Conservation (phyloP, 768 basidiomycete genomes). For the Naganishia kalamii region DNA sequence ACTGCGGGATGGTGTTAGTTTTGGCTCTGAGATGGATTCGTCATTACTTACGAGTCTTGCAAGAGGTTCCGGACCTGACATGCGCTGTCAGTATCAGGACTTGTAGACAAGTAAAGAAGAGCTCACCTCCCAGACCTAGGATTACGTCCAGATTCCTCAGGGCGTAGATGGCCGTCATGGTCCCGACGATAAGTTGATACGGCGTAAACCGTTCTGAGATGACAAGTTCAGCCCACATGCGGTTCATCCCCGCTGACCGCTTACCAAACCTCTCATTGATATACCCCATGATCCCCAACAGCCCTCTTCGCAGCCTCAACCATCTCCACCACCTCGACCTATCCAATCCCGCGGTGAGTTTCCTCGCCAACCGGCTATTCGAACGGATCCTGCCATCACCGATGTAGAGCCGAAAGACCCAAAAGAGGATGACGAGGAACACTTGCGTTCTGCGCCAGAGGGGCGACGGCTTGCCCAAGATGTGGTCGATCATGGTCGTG, state of each 20-base stretch:
- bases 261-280: conserved; percentile 39
- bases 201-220: conserved; percentile 72
- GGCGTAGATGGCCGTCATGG: conserved; percentile 77
- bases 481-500: conserved; percentile 80
- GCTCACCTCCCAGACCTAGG: conserved; percentile 69
- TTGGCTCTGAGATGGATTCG: not conserved
- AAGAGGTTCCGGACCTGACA: conserved; percentile 82
- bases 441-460: conserved; percentile 92
- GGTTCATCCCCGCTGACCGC: conserved; percentile 1
- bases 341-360: conserved; percentile 33
- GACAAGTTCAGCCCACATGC: not conserved
- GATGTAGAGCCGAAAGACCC: conserved; percentile 70
- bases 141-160: conserved; percentile 77
- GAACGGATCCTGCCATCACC: conserved; percentile 48
- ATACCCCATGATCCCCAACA: conserved; percentile 29
- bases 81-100: conserved; percentile 4
- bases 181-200: conserved; percentile 88
- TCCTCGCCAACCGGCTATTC: conserved; percentile 15
- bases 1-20: conserved; percentile 50
- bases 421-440: conserved; percentile 83
- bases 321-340: conserved; percentile 25
- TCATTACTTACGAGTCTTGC: conserved; percentile 65
- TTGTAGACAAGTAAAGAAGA: not conserved
- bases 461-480: conserved; percentile 77
- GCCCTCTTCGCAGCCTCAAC: conserved; percentile 9